Evolutionary conservation across 805 yeast species (phyloP).

Genomic region (Danielozyma ontarioensis): DNA sequence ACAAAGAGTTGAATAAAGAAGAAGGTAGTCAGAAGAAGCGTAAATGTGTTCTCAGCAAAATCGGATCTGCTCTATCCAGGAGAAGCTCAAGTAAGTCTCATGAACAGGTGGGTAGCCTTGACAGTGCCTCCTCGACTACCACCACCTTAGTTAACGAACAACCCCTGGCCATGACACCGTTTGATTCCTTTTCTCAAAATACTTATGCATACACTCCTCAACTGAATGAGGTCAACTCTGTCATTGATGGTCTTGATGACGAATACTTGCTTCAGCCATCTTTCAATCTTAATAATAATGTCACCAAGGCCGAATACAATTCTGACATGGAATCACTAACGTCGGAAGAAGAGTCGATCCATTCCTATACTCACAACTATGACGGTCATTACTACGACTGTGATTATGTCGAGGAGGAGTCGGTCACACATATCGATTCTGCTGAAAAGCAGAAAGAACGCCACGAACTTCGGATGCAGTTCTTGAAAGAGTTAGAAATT

Average conservation of each 20-base stretch:
- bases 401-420: conserved; percentile 10
- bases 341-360: conserved; percentile 20
- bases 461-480: conserved; percentile 33
- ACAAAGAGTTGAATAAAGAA: not conserved
- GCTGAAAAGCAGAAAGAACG: conserved; percentile 28
- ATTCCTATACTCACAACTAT: conserved; percentile 12
- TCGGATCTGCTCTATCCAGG: not conserved
- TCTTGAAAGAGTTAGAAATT: conserved; percentile 26
- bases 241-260: conserved; percentile 19
- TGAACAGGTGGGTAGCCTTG: not conserved
- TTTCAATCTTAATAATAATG: conserved; percentile 11
- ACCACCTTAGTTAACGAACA: not conserved
- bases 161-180: not conserved
- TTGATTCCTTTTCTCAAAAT: not conserved
- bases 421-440: conserved; percentile 12
- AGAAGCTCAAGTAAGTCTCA: not conserved
- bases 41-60: not conserved
- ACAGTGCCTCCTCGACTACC: not conserved
- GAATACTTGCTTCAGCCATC: conserved; percentile 20
- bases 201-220: not conserved
- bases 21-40: not conserved
- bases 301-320: conserved; percentile 17
- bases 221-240: conserved; percentile 1
- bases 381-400: conserved; percentile 5
- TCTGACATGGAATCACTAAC: conserved; percentile 15